Conservation (phyloP, 768 basidiomycete species). For the Trametes cinnabarina region DNA sequence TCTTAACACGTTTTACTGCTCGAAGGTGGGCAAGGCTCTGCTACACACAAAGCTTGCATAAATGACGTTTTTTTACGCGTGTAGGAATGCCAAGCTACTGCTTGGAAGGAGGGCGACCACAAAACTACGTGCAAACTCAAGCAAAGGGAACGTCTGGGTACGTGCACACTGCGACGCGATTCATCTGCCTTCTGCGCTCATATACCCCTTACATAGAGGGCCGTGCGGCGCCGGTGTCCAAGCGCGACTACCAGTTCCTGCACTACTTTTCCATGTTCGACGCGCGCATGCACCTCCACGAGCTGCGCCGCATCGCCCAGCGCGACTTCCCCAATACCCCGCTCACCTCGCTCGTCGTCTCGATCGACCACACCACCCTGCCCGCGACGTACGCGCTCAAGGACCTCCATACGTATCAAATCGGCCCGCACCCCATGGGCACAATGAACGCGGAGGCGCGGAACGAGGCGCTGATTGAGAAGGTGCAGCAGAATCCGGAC, state of each 20-base stretch:
- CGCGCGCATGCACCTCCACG: constrained; percentile 29
- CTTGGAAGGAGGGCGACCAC: constrained; percentile 40
- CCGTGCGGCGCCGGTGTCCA: constrained; percentile 32
- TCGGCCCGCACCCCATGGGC: constrained; percentile 2
- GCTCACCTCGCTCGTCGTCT: constrained; percentile 29
- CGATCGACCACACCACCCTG: constrained; percentile 35
- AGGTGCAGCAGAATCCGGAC: constrained; percentile 34
- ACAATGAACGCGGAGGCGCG: constrained; percentile 34
- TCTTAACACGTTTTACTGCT: constrained; percentile 38
- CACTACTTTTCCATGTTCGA: constrained; percentile 38
- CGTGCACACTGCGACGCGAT: background rate
- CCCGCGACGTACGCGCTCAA: constrained; percentile 31
- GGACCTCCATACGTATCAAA: constrained; percentile 22
- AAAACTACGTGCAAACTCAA: constrained; percentile 38
- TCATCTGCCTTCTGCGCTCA: background rate
- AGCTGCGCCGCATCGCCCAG: constrained; percentile 28
- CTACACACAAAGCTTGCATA: background rate
- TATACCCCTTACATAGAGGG: constrained; percentile 27
- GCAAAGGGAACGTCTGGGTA: constrained; percentile 37
- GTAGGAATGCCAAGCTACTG: constrained; percentile 34
- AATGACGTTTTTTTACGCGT: background rate
- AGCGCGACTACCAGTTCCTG: constrained; percentile 34
- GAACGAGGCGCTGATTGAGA: constrained; percentile 39
- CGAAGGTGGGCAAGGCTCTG: constrained; percentile 21
- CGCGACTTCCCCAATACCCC: constrained; percentile 27